Conservation (phyloP, 805 yeast genomes). For the Metschnikowia vanudenii region DNA sequence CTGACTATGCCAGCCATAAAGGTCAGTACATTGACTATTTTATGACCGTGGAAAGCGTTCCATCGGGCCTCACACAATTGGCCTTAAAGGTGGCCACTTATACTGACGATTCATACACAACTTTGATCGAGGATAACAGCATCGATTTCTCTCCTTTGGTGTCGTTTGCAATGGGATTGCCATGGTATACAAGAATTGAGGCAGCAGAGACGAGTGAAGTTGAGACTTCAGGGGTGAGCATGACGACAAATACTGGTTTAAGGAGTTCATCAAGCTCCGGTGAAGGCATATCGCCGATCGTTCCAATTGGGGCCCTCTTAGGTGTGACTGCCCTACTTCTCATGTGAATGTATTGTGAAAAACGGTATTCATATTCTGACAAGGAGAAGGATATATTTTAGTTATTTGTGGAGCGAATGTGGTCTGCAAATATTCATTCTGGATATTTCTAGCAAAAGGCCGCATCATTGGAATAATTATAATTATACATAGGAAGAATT, state of each 20-base stretch:
- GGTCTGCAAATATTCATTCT: not conserved
- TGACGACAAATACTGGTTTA: conserved; percentile 1
- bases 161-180: conserved; percentile 33
- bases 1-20: conserved; percentile 33
- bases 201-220: conserved; percentile 16
- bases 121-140: conserved; percentile 27
- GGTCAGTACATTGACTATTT: conserved; percentile 33
- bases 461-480: no score
- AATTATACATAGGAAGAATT: no score
- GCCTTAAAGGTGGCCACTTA: conserved; percentile 37
- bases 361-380: no score
- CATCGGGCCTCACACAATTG: conserved; percentile 30
- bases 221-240: not conserved
- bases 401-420: not conserved
- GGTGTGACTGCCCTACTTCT: conserved; percentile 37
- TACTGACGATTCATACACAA: conserved; percentile 46
- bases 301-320: conserved; percentile 33
- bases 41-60: conserved; percentile 27
- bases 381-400: no score
- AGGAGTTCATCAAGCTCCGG: conserved; percentile 4
- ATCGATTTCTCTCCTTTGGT: conserved; percentile 26
- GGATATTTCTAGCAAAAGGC: no score
- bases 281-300: conserved; percentile 17
- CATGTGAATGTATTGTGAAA: conserved; percentile 19
- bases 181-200: conserved; percentile 31